These are phyloP conservation scores for Ampelocalamus luodianensis DNA, from an alignment of 176 grass and related monocot species.

Conservation along the genomic window DNA sequence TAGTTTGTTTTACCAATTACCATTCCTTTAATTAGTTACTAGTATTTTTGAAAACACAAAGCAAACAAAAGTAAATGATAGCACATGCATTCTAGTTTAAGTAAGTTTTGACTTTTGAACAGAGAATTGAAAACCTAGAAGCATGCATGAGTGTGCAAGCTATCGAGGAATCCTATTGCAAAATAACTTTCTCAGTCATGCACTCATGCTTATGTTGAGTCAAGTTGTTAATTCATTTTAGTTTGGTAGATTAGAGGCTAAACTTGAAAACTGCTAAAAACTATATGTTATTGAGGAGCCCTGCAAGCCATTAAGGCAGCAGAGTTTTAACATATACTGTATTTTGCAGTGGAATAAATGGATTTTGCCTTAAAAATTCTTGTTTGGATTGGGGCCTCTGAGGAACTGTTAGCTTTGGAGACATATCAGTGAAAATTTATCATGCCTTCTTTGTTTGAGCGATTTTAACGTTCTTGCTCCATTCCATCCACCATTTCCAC, in stretches of 20 bases:
- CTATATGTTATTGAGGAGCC: neutral
- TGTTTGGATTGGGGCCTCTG: neutral
- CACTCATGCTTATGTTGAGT: neutral
- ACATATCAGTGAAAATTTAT: neutral
- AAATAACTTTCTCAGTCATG: neutral
- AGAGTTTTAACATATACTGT: constrained; percentile 22
- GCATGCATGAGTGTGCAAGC: constrained; percentile 11
- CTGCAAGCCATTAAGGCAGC: constrained; percentile 5
- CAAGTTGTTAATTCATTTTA: neutral
- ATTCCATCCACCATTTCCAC: neutral
- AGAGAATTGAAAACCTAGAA: neutral
- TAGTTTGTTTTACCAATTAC: neutral
- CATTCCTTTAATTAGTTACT: neutral
- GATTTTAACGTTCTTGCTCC: constrained; percentile 25
- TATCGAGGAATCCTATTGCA: constrained; percentile 8
- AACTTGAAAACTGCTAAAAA: constrained; percentile 13
- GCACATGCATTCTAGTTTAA: neutral
- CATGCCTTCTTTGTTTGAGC: neutral
- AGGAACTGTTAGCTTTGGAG: neutral
- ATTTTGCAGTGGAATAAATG: constrained; percentile 2
- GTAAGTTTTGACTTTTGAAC: constrained; percentile 2
- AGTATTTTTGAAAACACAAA: neutral
- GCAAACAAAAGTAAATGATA: neutral
- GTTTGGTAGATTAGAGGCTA: neutral
- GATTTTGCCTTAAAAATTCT: constrained; percentile 4